Evolutionary conservation across 441 rosid species (phyloP).

Genomic region (Omphalea diandra): DNA sequence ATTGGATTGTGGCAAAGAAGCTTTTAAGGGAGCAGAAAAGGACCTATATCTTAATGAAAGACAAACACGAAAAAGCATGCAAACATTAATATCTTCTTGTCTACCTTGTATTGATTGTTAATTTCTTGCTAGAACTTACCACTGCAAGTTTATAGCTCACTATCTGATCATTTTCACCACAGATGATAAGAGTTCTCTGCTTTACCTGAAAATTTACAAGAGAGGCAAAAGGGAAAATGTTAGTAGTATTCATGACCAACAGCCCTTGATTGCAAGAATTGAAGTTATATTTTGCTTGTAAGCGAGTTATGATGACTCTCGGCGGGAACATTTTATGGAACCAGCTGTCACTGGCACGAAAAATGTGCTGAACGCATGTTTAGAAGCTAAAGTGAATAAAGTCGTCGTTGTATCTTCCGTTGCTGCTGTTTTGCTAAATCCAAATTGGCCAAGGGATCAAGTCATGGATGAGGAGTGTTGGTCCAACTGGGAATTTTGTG

Average conservation of each 20-base stretch:
- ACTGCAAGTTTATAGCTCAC: constrained; percentile 63
- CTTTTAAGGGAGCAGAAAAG: too few species aligned
- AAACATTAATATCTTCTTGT: neutral
- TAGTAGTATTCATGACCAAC: neutral
- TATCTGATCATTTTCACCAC: constrained; percentile 81
- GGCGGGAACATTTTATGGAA: constrained; percentile 68
- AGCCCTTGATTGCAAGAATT: neutral
- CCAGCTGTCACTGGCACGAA: constrained; percentile 71
- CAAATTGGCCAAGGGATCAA: constrained; percentile 53
- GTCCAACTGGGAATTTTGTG: constrained; percentile 75
- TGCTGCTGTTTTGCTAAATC: constrained; percentile 64
- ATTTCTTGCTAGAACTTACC: constrained; percentile 38
- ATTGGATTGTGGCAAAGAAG: too few species aligned
- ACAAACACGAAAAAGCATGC: too few species aligned
- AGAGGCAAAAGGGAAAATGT: constrained; percentile 13
- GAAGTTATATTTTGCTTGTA: neutral
- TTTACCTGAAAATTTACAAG: constrained; percentile 43
- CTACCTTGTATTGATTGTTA: neutral
- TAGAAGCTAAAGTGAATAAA: constrained; percentile 61
- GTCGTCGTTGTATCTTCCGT: constrained; percentile 70
- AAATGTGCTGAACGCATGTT: constrained; percentile 65
- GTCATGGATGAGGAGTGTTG: constrained; percentile 72
- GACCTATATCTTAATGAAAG: too few species aligned
- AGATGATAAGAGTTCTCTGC: constrained; percentile 68
- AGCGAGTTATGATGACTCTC: neutral